Base-by-base conservation (phyloP, 2,329 filamentous ascomycete species). In the Scolecobasidium constrictum region DNA sequence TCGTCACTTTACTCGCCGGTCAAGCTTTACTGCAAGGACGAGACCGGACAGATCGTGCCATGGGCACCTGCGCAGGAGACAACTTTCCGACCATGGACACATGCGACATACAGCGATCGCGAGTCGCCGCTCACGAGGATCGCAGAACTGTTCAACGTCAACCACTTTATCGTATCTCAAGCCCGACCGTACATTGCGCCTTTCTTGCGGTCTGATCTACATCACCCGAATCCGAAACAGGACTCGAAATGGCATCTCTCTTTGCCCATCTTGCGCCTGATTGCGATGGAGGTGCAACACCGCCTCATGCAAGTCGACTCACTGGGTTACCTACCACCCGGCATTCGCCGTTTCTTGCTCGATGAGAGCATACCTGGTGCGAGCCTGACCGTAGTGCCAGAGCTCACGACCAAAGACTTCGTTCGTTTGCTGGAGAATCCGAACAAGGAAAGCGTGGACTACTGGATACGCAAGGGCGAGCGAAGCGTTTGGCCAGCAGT, bases 161-260 rank as follows among this genome's bases (percentile, higher is more conserved):
- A 94, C 57, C 88, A 95, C 66, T 95, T 93, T 63, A 86, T 96
- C 49, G 79, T 96, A 50, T 92, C 84, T 50, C 90, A 95, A 65
- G 87, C 90, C 1, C 75, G 88, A 3, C 90, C 90, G 0, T 94
- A 94, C 60, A 70, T 94, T 13, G 81, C 90, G 20, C 88, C 88
- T 0, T 92, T 94, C 53, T 69, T 93, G 4, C 78, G 82, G 47
- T 83, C 81, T 36, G 84, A 90, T 51, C 78, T 88, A 65, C 83
- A 88, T 60, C 81, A 83, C 4, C 81, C 84, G 1, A 51, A 73
- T 71, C 56, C 73, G 67, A 51, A 74, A 67, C 59, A 77, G 68
- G 48, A 75, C 66, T 53, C 76, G 66, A 60, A 73, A 65, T 64
- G 73, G 72, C 53, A 74, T 66, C 40, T 79, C 66, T 57, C 78